Conservation (phyloP, 768 basidiomycete species). For the Calvatia gigantea region DNA sequence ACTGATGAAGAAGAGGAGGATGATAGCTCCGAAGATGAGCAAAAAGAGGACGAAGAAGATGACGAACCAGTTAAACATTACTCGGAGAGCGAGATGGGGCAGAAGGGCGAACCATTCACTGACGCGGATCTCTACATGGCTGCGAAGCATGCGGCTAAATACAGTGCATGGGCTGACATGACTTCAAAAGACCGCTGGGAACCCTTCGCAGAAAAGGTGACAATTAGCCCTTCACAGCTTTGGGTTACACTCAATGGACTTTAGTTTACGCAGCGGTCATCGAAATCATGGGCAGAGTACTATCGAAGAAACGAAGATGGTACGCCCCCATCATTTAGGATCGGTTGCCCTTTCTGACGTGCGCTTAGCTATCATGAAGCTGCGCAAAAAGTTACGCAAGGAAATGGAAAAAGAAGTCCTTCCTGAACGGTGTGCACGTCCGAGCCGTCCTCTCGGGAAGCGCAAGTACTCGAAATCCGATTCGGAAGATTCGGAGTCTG, state of each 20-base stretch:
- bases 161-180: constrained; percentile 41
- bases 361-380: constrained; percentile 28
- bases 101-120: constrained; percentile 43
- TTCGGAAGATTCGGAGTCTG: constrained; percentile 22
- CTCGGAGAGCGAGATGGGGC: constrained; percentile 51
- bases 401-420: constrained; percentile 17
- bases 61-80: constrained; percentile 31
- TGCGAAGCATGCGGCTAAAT: constrained; percentile 54
- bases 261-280: constrained; percentile 52
- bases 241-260: neutral
- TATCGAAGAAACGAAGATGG: constrained; percentile 50
- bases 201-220: constrained; percentile 48
- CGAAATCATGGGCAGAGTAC: constrained; percentile 60
- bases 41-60: constrained; percentile 29
- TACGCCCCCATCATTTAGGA: constrained; percentile 19
- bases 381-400: constrained; percentile 37
- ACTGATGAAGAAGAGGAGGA: constrained; percentile 24
- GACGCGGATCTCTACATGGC: constrained; percentile 61
- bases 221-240: constrained; percentile 9
- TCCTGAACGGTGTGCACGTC: constrained; percentile 26
- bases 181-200: constrained; percentile 50
- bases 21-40: constrained; percentile 22
- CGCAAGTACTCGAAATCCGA: constrained; percentile 26
- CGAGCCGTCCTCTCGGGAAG: constrained; percentile 28
- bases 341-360: neutral